These are phyloP conservation scores for Neoconidiobolus thromboides DNA, from an alignment of 371 early-diverging fungal genomes.

Conservation along the genomic window DNA sequence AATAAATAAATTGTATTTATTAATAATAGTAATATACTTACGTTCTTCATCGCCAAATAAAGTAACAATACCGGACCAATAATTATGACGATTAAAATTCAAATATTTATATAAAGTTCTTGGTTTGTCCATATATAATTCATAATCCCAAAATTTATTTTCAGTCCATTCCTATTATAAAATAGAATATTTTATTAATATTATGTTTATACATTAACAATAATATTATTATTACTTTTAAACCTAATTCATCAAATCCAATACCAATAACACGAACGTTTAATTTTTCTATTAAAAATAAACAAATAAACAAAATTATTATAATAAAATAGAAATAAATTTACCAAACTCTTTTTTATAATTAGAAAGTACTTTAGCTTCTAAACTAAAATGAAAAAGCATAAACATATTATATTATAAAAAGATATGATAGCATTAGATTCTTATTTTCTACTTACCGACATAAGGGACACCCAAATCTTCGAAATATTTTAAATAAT, in stretches of 20 bases:
- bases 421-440: too few species aligned
- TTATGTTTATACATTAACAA: too few species aligned
- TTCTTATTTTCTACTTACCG: background rate
- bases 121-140: constrained; percentile 1
- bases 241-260: background rate
- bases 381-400: background rate
- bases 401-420: too few species aligned
- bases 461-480: constrained; percentile 3
- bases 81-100: background rate
- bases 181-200: too few species aligned
- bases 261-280: too few species aligned
- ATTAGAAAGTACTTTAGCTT: background rate
- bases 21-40: background rate
- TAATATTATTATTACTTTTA: background rate
- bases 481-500: background rate
- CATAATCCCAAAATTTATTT: background rate
- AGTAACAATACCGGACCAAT: background rate
- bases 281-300: background rate
- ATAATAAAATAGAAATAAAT: background rate
- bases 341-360: background rate
- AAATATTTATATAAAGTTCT: background rate
- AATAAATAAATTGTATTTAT: background rate
- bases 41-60: background rate
- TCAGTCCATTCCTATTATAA: background rate
- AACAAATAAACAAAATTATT: background rate